phyloP scores from a whole-genome alignment of 2,329 filamentous ascomycete genomes.

The Fusarium verrucosum region DNA sequence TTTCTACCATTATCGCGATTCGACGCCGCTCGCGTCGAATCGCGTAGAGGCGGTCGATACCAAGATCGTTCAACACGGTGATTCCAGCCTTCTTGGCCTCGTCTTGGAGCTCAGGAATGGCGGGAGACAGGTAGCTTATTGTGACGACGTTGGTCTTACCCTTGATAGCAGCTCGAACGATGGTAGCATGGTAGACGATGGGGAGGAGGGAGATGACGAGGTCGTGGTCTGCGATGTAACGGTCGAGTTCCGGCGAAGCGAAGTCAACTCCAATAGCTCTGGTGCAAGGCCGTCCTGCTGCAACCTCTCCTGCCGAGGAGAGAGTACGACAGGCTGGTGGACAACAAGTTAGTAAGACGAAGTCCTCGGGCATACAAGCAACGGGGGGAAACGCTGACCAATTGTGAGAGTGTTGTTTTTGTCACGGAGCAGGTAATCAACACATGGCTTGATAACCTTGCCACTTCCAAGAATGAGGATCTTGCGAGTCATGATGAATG shows the following conservation, averaged over 20 bases:
- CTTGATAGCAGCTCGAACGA: background rate
- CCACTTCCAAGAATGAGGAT: background rate
- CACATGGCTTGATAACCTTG: background rate
- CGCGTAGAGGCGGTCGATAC: background rate
- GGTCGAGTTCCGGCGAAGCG: background rate
- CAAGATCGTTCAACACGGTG: background rate
- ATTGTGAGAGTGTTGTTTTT: background rate
- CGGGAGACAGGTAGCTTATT: background rate
- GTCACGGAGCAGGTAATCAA: background rate
- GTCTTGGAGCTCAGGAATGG: background rate
- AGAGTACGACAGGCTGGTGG: background rate
- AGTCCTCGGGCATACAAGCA: too few species aligned
- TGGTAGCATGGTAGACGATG: background rate
- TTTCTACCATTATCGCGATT: background rate
- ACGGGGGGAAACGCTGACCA: too few species aligned
- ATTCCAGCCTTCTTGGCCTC: background rate
- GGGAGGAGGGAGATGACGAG: background rate
- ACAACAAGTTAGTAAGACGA: too few species aligned
- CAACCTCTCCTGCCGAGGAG: background rate
- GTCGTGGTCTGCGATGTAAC: background rate
- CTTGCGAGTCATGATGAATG: background rate
- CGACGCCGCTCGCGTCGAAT: background rate
- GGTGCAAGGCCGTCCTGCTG: background rate
- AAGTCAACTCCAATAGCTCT: background rate
- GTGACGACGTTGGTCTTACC: background rate